phyloP scores from a whole-genome alignment of 106 monocot genomes.

The Phalaenopsis equestris region DNA sequence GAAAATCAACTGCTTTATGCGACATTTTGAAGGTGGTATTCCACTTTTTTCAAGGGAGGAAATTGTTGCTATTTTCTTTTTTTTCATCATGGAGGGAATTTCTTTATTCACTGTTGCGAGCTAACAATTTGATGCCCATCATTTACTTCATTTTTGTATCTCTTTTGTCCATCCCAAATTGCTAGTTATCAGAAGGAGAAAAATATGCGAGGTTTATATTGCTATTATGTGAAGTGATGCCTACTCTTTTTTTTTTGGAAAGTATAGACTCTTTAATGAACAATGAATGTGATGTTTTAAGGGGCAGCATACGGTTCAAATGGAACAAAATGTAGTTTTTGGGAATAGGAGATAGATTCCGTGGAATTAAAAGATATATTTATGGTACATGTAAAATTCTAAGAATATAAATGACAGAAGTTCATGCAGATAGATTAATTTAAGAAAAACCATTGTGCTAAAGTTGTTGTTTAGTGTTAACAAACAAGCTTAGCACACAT shows the following conservation, averaged over 20 bases:
- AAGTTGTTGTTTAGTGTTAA: too few relatives aligned
- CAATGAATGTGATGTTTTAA: neutral
- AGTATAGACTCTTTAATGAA: neutral
- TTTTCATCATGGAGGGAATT: constrained; percentile 25
- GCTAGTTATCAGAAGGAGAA: neutral
- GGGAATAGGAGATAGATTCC: neutral
- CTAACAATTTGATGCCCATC: neutral
- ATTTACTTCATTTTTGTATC: neutral
- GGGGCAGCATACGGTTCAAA: neutral
- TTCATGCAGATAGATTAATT: too few relatives aligned
- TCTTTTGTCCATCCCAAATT: neutral
- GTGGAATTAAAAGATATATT: neutral
- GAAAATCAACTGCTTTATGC: constrained; percentile 42
- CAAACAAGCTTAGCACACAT: too few relatives aligned
- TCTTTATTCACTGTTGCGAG: neutral
- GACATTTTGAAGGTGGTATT: constrained; percentile 66
- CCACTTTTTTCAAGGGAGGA: constrained; percentile 39
- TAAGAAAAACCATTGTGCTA: too few relatives aligned
- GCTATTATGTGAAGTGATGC: neutral
- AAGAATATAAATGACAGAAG: neutral
- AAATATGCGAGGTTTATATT: neutral
- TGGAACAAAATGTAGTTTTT: neutral
- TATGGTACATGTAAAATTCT: neutral
- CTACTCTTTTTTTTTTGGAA: neutral
- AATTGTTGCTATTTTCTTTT: constrained; percentile 41